Base-by-base conservation (phyloP, 805 yeast genomes). In the Metschnikowia orientalis region DNA sequence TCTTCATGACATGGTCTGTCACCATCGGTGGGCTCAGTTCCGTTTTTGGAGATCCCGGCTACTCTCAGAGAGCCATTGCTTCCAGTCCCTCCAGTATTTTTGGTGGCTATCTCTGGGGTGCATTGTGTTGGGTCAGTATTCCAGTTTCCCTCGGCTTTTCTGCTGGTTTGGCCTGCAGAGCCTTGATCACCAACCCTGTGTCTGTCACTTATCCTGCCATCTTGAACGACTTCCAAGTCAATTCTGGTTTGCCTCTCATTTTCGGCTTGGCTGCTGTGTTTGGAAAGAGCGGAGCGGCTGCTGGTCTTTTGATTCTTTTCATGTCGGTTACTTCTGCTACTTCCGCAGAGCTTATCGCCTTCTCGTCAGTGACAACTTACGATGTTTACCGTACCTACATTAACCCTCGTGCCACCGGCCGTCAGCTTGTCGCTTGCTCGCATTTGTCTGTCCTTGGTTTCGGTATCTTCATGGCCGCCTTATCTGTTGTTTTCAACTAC, bases 51-150 rank as follows among this genome's bases (percentile, higher is more conserved):
- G 45, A 41, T 18, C 45, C 45, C 10, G 43, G 44, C 8, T 41
- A 41, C 23, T 41, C 45, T 11, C 68, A 65, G 40, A 61, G 65
- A 45, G 70, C 74, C 3, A 63, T 68, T 42, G 71, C 74, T 12
- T 63, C 71, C 8, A 45, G 61, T 27, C 61, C 69, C 6, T 58
- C 57, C 2, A 47, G 63, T 6, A 67, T 69, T 2, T 56, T 67
- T n/a, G 53, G 55, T 2, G 71, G 71, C 4, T 68, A 69, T 42
- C 44, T 63, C n/a, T 40, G 66, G n/a, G 73, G 73, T n/a, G 68
- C 69, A 2, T 14, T 67, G 6, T 59, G 69, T 27, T 68, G 73
- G 71, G 61, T 62, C 32, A 63, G 69, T 0, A 54, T 69, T 22
- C 73, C 74, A 5, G 61, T 53, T 39, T 54, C 62, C 1, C 40